A percentile compares a stretch with the other conserved stretches of the same genome.
phyloP scores from a whole-genome alignment of 371 early-diverging fungal species.

The Lichtheimia ramosa region DNA sequence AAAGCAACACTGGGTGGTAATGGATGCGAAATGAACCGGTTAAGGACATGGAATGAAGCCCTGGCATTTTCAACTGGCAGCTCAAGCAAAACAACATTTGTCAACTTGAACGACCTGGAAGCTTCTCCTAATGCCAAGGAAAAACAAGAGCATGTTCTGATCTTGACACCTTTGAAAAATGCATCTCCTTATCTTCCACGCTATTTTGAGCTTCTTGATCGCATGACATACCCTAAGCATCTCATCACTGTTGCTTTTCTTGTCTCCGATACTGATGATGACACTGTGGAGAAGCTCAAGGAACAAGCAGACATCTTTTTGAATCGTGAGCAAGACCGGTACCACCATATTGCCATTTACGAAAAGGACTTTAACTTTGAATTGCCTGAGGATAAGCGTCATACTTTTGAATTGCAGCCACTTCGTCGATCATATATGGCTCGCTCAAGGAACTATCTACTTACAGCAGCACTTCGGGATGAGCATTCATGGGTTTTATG shows the following conservation, averaged over 20 bases:
- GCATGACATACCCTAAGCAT: slow-evolving; percentile 52
- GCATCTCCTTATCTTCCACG: slow-evolving; percentile 54
- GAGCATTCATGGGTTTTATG: slow-evolving; percentile 62
- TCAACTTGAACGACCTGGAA: slow-evolving; percentile 19
- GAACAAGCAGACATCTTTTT: slow-evolving; percentile 30
- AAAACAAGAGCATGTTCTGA: slow-evolving; percentile 40
- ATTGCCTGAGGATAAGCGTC: slow-evolving; percentile 49
- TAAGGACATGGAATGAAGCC: slow-evolving; percentile 33
- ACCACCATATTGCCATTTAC: slow-evolving; percentile 48
- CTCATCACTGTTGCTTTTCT: slow-evolving; percentile 58
- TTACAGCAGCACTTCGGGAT: slow-evolving; percentile 46
- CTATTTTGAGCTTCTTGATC: slow-evolving; percentile 58
- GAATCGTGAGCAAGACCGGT: slow-evolving; percentile 28
- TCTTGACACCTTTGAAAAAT: slow-evolving; percentile 60
- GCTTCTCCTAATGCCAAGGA: slow-evolving; percentile 23
- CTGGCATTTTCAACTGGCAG: slow-evolving; percentile 17
- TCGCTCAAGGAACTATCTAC: slow-evolving; percentile 55
- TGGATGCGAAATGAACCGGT: slow-evolving; percentile 17
- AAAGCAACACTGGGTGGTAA: slow-evolving; percentile 20
- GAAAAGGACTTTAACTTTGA: slow-evolving; percentile 61
- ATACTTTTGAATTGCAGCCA: slow-evolving; percentile 52
- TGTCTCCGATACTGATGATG: slow-evolving; percentile 59
- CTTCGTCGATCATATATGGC: slow-evolving; percentile 59
- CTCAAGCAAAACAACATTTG: slow-evolving; percentile 15
- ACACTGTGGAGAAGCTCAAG: slow-evolving; percentile 42